Evolutionary conservation across 73 alveolate genomes (phyloP).

Genomic region (Paramecium pentaurelia): DNA sequence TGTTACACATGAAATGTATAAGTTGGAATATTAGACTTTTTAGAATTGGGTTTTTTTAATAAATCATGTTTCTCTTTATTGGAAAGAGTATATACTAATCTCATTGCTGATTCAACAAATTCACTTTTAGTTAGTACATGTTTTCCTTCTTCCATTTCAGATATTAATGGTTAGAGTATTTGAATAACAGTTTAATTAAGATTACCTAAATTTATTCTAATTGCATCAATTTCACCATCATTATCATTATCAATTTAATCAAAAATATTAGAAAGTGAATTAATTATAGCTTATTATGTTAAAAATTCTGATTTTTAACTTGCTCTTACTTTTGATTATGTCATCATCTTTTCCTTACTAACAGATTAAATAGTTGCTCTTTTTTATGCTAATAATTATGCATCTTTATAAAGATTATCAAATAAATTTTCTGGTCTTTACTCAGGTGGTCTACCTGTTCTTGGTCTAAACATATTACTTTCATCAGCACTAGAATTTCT

Average conservation of each 20-base stretch:
- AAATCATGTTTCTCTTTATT: constrained; percentile 10
- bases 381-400: not conserved
- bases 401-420: constrained; percentile 1
- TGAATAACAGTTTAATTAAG: not conserved
- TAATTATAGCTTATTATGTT: not conserved
- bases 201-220: not conserved
- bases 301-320: constrained; percentile 16
- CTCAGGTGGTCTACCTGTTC: constrained; percentile 43
- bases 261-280: not conserved
- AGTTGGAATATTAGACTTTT: not conserved
- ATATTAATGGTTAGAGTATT: not conserved
- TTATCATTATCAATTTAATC: not conserved
- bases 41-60: not conserved
- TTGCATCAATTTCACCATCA: constrained; percentile 40
- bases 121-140: not conserved
- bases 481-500: constrained; percentile 31
- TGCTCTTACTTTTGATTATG: not conserved
- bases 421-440: constrained; percentile 23
- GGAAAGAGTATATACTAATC: not conserved
- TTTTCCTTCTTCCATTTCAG: constrained; percentile 37
- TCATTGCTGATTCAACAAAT: not conserved
- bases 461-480: constrained; percentile 2
- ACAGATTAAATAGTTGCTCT: not conserved
- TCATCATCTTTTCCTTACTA: not conserved
- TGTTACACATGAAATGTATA: constrained; percentile 33